Base-by-base conservation (phyloP, 352 stramenopile species). In the Globisporangium apiculatum region DNA sequence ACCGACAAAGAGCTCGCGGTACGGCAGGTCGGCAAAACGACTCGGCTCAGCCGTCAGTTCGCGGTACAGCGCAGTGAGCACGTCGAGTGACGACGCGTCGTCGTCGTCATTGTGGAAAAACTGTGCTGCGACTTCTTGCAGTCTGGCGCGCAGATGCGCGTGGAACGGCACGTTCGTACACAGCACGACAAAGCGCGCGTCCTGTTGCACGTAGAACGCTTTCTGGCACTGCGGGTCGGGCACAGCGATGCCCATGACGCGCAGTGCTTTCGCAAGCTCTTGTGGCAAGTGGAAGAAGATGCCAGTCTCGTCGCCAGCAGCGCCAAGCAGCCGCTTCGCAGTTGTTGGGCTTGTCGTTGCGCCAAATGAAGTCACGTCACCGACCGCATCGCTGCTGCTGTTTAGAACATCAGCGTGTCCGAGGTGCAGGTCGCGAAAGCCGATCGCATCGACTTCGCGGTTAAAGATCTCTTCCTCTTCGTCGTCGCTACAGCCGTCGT, bases 391-490 rank as follows among this genome's bases (percentile, higher is more conserved):
- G 12, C 46, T 48, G 35, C 15, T 51, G 35, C 5, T 36, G 10
- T n/a, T 7, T 3, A 35, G 56, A 7, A 6, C 45, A 15, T 46
- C 37, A 7, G 17, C 35, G 18, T 49, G 45, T 38, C 48, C 60
- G 12, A 67, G 46, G 42, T 56, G 62, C 55, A 66, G 63, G 7
- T 73, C 62, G 11, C 63, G 65, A 36, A 75, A 69, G 42, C 67
- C 75, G 31, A 71, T 65, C 0, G 69, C 71, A 58, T 77, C 69
- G 55, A 76, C 65, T 49, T 86, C 79, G n/a, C 76, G 79, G 51
- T 76, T 89, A 64, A 86, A 89, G 35, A 89, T 69, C 47, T 87
- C 79, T 58, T 89, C 79, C 48, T 87, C 75, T 42, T 85, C 75
- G 0, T 84, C 71, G 5, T 79, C 75, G 4, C 72, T 64, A 38